These are phyloP conservation scores for Borovskyia barvae DNA, from an alignment of 208 protist species.

Conservation along the genomic window DNA sequence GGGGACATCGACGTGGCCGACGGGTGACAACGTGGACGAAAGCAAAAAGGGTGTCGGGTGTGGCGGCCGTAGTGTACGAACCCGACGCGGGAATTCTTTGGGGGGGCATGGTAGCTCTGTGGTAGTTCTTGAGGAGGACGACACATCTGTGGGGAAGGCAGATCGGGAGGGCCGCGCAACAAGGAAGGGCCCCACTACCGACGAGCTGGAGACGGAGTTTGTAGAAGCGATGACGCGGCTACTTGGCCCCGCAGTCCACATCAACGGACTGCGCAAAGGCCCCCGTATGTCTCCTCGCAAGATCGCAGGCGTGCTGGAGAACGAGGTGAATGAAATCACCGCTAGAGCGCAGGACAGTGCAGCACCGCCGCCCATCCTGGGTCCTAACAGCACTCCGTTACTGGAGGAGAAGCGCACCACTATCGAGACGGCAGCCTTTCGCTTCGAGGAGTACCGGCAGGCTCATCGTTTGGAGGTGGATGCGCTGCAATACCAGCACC, in stretches of 20 bases:
- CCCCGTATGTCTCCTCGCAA: constrained; percentile 73
- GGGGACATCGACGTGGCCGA: too few relatives aligned
- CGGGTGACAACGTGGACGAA: too few relatives aligned
- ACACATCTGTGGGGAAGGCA: not conserved
- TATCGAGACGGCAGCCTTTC: constrained; percentile 34
- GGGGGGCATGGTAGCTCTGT: too few relatives aligned
- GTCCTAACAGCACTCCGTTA: constrained; percentile 57
- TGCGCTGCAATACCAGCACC: constrained; percentile 60
- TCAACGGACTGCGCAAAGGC: constrained; percentile 56
- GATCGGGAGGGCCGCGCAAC: constrained; percentile 5
- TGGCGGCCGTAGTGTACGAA: too few relatives aligned
- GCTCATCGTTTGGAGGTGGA: constrained; percentile 62
- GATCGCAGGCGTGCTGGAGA: constrained; percentile 37
- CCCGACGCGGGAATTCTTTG: too few relatives aligned
- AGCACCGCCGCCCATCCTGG: not conserved
- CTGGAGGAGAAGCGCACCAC: constrained; percentile 43
- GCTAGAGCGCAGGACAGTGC: not conserved
- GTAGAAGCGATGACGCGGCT: constrained; percentile 19
- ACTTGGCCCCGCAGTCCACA: constrained; percentile 33
- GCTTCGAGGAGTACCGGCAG: constrained; percentile 53
- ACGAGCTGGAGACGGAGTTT: constrained; percentile 22
- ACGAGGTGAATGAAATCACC: constrained; percentile 24
- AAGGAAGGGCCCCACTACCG: too few relatives aligned
- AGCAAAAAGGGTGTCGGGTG: too few relatives aligned
- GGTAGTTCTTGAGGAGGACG: too few relatives aligned